Conservation (phyloP, 441 rosid species). For the Arabidopsis lyrata region DNA sequence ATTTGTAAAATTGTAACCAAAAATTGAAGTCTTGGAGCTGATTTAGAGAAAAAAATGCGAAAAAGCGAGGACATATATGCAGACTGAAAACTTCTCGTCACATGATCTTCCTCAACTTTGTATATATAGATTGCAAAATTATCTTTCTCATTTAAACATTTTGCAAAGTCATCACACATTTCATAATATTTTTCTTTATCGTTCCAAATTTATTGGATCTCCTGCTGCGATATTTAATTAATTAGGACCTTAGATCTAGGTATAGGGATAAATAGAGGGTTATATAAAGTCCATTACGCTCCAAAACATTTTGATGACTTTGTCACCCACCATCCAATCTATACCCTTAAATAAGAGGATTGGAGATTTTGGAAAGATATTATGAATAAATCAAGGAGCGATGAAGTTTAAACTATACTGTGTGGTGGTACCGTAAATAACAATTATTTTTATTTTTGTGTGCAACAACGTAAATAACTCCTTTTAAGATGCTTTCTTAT, state of each 20-base stretch:
- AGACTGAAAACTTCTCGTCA: neutral
- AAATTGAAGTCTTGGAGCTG: neutral
- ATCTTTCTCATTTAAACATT: neutral
- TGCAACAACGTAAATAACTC: too few relatives aligned
- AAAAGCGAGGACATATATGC: neutral
- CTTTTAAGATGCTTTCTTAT: too few relatives aligned
- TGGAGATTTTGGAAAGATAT: slow-evolving; percentile 17
- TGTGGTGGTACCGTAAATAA: neutral
- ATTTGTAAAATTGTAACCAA: neutral
- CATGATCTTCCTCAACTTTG: neutral
- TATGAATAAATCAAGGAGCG: neutral
- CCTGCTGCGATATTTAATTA: neutral
- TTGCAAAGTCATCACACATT: neutral
- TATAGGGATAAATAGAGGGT: neutral
- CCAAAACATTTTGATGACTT: slow-evolving; percentile 10
- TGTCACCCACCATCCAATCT: slow-evolving; percentile 11
- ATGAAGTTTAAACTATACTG: neutral
- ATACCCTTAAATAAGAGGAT: neutral
- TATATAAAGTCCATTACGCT: neutral
- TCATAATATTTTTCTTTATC: neutral
- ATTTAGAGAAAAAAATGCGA: neutral
- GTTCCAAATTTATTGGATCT: neutral
- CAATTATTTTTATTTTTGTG: too few relatives aligned
- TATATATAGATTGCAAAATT: neutral
- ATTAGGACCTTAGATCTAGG: neutral